Evolutionary conservation across 2,329 filamentous ascomycete genomes (phyloP), one percentile per base, ranked within the genome.

Genomic region (Trichoderma simmonsii): DNA sequence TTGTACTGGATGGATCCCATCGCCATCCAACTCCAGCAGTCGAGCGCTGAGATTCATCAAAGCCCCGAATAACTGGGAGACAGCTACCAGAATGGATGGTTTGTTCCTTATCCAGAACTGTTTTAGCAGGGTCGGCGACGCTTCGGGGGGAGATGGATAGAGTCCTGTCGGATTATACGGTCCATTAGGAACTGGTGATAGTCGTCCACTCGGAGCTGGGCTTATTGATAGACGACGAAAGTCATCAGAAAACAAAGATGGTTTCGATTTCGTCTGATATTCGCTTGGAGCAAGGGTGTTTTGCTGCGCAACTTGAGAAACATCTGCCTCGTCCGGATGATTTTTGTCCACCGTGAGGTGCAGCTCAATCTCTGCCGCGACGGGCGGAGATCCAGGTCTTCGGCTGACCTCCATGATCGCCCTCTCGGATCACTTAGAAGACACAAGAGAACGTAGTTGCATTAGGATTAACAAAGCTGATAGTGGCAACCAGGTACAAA

Each of bases 21-120:
- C 86, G 70, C 89, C 91, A 75, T 92, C 85, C 21, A 92, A 85
- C 79, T 97, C 93, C 51, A 97, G 84, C 12, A 95, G 80, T 24
- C 94, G 87, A 0, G 93, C 93, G 54, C 90, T 90, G 11, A 97
- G 88, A 79, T 96, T 97, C 95, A 97, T 97, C 67, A 93, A 81
- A 0, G 92, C 90, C 2, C 91, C 93, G 76, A 97, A 97, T 43
- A 96, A 83, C 80, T 97, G 94, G 0, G 93, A 88, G 3, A 91
- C 73, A 21, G 94, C 84, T 57, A 97, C 93, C 59, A 94, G 84
- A 26, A 92, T 84, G 24, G 95, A 86, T 2, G 93, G 92, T 75
- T 91, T 91, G 77, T 96, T 94, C 69, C 84, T 83, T 5, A 81
- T 74, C 91, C 91, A 94, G 74, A 89, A 82, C 26, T 72, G 73